Base-by-base conservation (phyloP, 108 stramenopile genomes). In the Pseudonitzschia multistriata region DNA sequence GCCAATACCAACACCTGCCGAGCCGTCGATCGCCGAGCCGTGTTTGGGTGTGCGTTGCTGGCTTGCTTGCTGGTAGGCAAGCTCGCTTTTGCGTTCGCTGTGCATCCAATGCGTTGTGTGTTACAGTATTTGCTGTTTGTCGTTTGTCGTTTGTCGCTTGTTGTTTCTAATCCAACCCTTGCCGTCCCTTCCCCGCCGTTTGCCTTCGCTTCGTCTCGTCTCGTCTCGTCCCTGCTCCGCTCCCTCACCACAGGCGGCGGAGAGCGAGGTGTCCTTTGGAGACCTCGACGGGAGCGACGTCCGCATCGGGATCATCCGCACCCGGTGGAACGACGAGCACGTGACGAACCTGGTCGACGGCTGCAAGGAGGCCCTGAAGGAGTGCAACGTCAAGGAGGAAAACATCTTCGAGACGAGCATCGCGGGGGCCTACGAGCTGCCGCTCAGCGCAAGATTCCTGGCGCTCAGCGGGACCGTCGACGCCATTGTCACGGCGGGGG, bases 401-500 rank as follows among this genome's bases (percentile, higher is more conserved):
- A 92, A 87, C 72, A 89, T 94, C 68, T 96, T 96, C 81, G 93
- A 93, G 72, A 98, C 96, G 22, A 76, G 90, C 60, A 97, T 99
- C 35, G 97, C 98, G 17, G 98, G 98, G 17, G 79, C 94, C n/a
- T 99, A 83, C 66, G 98, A 99, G 84, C 83, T 99, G 21, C 97
- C 98, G 31, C 78, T 94, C 61, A 96, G 97, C 6, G 97, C 98
- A 19, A 71, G 85, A 62, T 95, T 96, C 54, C 81, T 98, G 59
- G 95, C 97, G 7, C 69, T 96, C 76, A 91, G 88, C 10, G 92
- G 93, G n/a, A 94, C 94, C 19, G 94, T 97, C 52, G 99, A 98
- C 77, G 97, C 96, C 54, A 91, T 99, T 62, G 85, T 99, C 36
- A 89, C 88, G 68, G 63, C 93, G 49, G 99, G 99, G 10, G 96